phyloP scores from a whole-genome alignment of 176 grass and related monocot species.

The Echinochloa phyllopogon region DNA sequence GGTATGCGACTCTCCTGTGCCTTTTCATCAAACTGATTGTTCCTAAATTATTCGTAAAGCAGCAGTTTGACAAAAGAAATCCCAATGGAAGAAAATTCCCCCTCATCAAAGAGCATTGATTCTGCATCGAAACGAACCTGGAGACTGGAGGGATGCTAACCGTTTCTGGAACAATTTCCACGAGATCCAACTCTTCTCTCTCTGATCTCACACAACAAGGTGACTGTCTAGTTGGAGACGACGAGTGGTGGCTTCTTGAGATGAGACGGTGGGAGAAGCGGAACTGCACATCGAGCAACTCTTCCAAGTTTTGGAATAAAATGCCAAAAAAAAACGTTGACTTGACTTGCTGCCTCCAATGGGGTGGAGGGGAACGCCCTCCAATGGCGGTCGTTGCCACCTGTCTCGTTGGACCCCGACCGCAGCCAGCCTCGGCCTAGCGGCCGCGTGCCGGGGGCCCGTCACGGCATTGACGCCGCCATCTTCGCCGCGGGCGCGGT shows the following conservation, averaged over 20 bases:
- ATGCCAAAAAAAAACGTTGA: too few relatives aligned
- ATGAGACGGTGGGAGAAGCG: not conserved
- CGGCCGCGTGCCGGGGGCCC: too few relatives aligned
- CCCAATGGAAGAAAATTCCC: not conserved
- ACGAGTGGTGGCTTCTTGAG: not conserved
- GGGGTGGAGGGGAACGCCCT: too few relatives aligned
- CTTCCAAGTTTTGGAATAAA: too few relatives aligned
- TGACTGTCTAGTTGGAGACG: not conserved
- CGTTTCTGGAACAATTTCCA: not conserved
- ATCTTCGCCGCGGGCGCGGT: too few relatives aligned
- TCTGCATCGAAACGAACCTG: not conserved
- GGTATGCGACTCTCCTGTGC: not conserved
- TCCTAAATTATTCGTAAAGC: not conserved
- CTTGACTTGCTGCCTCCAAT: not conserved
- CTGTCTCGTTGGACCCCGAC: too few relatives aligned
- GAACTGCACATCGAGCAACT: not conserved
- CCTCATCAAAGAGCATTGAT: not conserved
- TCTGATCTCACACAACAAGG: not conserved
- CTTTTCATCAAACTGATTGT: too few relatives aligned
- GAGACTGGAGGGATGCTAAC: not conserved
- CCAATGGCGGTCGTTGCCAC: too few relatives aligned
- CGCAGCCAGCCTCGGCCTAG: too few relatives aligned
- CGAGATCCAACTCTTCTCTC: not conserved
- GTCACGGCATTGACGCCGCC: too few relatives aligned
- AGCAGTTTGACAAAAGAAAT: not conserved